phyloP scores from a whole-genome alignment of 805 yeast genomes.

The Yamadazyma kitorensis region DNA sequence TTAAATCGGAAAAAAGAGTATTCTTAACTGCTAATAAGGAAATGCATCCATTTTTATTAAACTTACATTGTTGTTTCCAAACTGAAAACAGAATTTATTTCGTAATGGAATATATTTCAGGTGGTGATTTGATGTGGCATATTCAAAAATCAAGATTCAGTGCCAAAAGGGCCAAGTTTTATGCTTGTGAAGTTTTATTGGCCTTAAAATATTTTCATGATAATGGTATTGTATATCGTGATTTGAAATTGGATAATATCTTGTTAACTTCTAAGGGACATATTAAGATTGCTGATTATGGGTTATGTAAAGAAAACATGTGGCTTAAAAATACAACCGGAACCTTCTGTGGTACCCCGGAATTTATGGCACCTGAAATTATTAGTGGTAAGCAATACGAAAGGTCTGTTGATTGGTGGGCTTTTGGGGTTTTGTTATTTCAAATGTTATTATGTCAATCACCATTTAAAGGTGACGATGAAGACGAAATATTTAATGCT shows the following conservation, averaged over 20 bases:
- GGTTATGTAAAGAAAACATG: conserved; percentile 93
- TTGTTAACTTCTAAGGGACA: conserved; percentile 88
- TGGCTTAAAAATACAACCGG: conserved; percentile 81
- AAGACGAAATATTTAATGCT: conserved; percentile 95
- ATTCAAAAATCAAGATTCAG: conserved; percentile 90
- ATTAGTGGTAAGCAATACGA: conserved; percentile 89
- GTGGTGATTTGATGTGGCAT: conserved; percentile 99
- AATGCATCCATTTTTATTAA: conserved; percentile 88
- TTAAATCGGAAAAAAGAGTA: conserved; percentile 91
- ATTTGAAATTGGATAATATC: conserved; percentile 92
- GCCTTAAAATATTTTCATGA: conserved; percentile 94
- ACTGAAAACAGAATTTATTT: conserved; percentile 96
- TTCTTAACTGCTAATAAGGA: conserved; percentile 81
- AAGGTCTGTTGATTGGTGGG: conserved; percentile 99
- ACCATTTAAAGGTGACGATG: conserved; percentile 96
- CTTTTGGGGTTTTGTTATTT: conserved; percentile 92
- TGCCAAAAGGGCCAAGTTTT: conserved; percentile 89
- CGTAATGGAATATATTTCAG: conserved; percentile 97
- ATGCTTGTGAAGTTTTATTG: conserved; percentile 92
- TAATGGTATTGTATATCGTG: conserved; percentile 94
- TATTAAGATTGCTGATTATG: conserved; percentile 95
- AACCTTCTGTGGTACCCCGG: conserved; percentile 99
- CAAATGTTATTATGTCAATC: conserved; percentile 97
- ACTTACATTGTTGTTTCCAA: conserved; percentile 93
- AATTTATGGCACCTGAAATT: conserved; percentile 98